Evolutionary conservation across 352 stramenopile genomes (phyloP).

Genomic region (Globisporangium radiosum): DNA sequence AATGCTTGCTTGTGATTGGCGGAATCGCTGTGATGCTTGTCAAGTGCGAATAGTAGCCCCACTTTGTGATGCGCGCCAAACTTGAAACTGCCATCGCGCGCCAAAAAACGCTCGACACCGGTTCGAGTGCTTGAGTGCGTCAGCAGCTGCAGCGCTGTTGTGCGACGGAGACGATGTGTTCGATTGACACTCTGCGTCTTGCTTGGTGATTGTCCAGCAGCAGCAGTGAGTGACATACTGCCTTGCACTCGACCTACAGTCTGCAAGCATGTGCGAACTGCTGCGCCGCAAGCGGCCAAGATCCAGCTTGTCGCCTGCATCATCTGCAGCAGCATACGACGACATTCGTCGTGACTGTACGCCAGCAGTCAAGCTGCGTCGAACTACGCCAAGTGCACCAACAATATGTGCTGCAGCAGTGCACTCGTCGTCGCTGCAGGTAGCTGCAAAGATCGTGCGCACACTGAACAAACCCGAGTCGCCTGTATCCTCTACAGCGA

Average conservation of each 20-base stretch:
- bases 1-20: constrained; percentile 23
- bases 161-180: not conserved
- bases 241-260: not conserved
- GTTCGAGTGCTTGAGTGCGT: not conserved
- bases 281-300: constrained; percentile 11
- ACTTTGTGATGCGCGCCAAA: not conserved
- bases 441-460: not conserved
- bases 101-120: not conserved
- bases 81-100: not conserved
- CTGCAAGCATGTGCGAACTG: constrained; percentile 8
- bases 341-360: not conserved
- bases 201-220: not conserved
- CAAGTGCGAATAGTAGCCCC: constrained; percentile 6
- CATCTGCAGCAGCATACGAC: not conserved
- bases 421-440: constrained; percentile 3
- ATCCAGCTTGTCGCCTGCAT: constrained; percentile 1
- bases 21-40: constrained; percentile 10
- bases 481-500: not conserved
- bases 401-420: not conserved
- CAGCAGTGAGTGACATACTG: not conserved
- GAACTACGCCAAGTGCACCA: not conserved
- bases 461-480: not conserved
- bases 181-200: not conserved
- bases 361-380: constrained; percentile 2
- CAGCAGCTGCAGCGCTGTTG: not conserved